These are phyloP conservation scores for Globisporangium nunn DNA, from an alignment of 352 stramenopile genomes.

Conservation along the genomic window DNA sequence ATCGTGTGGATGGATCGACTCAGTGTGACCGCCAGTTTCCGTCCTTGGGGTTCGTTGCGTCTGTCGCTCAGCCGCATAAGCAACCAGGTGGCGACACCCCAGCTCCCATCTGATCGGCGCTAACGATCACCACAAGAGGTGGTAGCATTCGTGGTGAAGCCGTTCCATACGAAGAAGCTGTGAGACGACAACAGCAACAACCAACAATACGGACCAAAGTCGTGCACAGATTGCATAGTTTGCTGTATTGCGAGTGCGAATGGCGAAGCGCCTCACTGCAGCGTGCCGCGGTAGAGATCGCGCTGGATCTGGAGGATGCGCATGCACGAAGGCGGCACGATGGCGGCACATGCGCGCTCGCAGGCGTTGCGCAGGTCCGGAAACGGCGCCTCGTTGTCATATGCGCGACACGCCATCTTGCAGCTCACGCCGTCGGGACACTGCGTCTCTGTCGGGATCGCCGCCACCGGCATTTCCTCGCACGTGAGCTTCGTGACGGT, in stretches of 20 bases:
- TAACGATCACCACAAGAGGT: too few relatives aligned
- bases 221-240: neutral
- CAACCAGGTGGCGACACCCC: slow-evolving; percentile 2
- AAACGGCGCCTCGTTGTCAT: slow-evolving; percentile 44
- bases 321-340: slow-evolving; percentile 49
- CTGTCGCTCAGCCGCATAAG: neutral
- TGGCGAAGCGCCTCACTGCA: slow-evolving; percentile 12
- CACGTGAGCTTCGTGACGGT: slow-evolving; percentile 63
- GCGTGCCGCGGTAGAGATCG: slow-evolving; percentile 33
- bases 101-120: too few relatives aligned
- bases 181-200: too few relatives aligned
- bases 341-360: slow-evolving; percentile 47
- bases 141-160: too few relatives aligned
- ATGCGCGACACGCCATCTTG: slow-evolving; percentile 43
- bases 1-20: too few relatives aligned
- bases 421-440: slow-evolving; percentile 62
- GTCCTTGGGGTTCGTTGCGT: too few relatives aligned
- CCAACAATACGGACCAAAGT: neutral
- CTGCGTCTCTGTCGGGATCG: slow-evolving; percentile 19
- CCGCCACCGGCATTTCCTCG: slow-evolving; percentile 30
- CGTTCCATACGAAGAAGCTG: too few relatives aligned
- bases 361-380: slow-evolving; percentile 45
- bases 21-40: too few relatives aligned
- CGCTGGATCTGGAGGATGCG: slow-evolving; percentile 62
- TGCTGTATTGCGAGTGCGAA: neutral